phyloP scores from a whole-genome alignment of 2,329 filamentous ascomycete genomes.

The Cladosporium sp. region DNA sequence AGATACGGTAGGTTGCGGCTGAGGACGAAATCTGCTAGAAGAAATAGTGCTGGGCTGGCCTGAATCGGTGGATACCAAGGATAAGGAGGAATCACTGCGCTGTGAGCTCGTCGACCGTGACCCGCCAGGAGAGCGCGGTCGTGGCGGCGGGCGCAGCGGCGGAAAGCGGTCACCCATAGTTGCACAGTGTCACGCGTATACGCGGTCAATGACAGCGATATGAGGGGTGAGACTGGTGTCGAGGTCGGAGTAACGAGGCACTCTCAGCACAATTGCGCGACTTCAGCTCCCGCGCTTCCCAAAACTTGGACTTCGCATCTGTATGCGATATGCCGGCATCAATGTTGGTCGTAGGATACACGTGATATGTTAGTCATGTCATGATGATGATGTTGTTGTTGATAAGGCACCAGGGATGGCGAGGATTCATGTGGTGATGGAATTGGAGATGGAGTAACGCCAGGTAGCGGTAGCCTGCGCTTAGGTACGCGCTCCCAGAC shows the following conservation, averaged over 20 bases:
- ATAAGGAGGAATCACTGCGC: conserved; percentile 39
- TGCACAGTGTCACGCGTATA: conserved; percentile 12
- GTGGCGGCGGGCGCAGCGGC: conserved; percentile 35
- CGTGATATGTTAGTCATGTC: conserved; percentile 9
- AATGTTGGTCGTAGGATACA: conserved; percentile 18
- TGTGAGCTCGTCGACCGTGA: conserved; percentile 37
- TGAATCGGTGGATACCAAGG: conserved; percentile 43
- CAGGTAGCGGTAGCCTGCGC: conserved; percentile 6
- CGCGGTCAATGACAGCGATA: conserved; percentile 8
- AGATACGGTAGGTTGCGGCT: conserved; percentile 33
- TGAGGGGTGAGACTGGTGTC: background rate
- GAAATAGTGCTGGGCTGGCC: conserved; percentile 41
- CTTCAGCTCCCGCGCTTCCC: conserved; percentile 5
- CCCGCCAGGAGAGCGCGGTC: conserved; percentile 36
- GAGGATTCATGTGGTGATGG: background rate
- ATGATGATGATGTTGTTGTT: background rate
- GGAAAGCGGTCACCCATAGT: conserved; percentile 33
- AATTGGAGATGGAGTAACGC: conserved; percentile 16
- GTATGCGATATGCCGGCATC: conserved; percentile 9
- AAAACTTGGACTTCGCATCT: conserved; percentile 3
- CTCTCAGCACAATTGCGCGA: conserved; percentile 7
- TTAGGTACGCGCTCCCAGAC: background rate
- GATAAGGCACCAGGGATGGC: background rate
- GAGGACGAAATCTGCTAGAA: conserved; percentile 26
- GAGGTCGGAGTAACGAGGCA: background rate